phyloP scores from a whole-genome alignment of 2,329 filamentous ascomycete genomes.

The Albifimbria verrucaria region DNA sequence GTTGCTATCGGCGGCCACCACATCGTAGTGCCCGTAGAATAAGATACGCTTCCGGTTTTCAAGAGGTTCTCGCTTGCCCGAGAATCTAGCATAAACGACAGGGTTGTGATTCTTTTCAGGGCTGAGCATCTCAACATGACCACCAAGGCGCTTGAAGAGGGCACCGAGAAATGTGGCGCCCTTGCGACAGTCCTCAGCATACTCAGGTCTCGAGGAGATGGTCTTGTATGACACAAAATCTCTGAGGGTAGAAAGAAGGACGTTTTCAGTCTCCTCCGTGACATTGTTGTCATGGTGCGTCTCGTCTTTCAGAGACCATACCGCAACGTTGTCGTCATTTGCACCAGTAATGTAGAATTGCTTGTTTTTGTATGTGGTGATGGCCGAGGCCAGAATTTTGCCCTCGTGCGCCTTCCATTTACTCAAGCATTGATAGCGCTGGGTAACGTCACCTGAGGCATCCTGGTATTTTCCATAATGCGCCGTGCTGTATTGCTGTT shows the following conservation, averaged over 20 bases:
- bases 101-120: conserved; percentile 79
- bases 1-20: conserved; percentile 84
- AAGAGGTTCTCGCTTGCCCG: conserved; percentile 65
- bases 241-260: conserved; percentile 67
- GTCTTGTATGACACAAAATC: conserved; percentile 92
- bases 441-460: conserved; percentile 57
- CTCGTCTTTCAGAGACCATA: conserved; percentile 71
- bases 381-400: conserved; percentile 80
- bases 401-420: conserved; percentile 83
- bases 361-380: conserved; percentile 65
- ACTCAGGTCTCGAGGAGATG: conserved; percentile 81
- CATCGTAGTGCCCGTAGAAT: conserved; percentile 98
- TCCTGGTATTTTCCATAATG: conserved; percentile 58
- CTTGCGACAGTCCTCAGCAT: conserved; percentile 86
- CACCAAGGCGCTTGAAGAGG: conserved; percentile 89
- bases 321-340: conserved; percentile 83
- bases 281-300: conserved; percentile 29
- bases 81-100: conserved; percentile 88
- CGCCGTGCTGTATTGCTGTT: conserved; percentile 63
- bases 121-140: conserved; percentile 84
- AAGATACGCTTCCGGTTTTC: conserved; percentile 77
- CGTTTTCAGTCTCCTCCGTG: conserved; percentile 40
- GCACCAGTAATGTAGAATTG: conserved; percentile 92
- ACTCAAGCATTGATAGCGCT: conserved; percentile 76
- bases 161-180: conserved; percentile 88